Base-by-base conservation (phyloP, 495 filamentous ascomycete genomes). In the Daldinia caldariorum region DNA sequence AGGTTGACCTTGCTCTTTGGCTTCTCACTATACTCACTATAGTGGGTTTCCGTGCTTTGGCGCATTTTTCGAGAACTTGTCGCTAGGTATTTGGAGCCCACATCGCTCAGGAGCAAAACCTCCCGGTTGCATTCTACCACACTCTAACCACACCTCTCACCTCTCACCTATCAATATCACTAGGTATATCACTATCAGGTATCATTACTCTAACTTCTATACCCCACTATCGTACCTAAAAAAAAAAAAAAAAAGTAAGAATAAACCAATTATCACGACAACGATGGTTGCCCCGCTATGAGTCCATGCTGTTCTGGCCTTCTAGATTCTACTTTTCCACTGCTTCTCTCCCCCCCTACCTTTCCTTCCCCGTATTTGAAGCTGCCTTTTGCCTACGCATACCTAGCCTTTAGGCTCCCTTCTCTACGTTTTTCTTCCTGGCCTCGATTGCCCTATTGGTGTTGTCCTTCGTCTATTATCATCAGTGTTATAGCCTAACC, bases 101-200 rank as follows among this genome's bases (percentile, higher is more conserved):
- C 68, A 53, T 61, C 22, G 31, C 61, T 18, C 45, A 72, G 71
- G 74, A 75, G 74, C 72, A 75, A 77, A 75, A 63, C 67, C 70
- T 75, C 72, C 72, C 63, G 69, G 59, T 73, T 66, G 51, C 69
- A 73, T 66, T 45, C 63, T n/a, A n/a, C n/a, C n/a, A n/a, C n/a
- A n/a, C n/a, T n/a, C n/a, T n/a, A n/a, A 51, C 69, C 49, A 58
- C 37, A 51, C 43, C 49, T 61, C 26, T 41, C 37, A 51, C 43
- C 49, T 61, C 26, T 41, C 20, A 14, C 56, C 58, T 47, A 65
- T 58, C 62, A 65, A 22, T 57, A 66, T 59, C 56, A 45, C 58
- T 47, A 65, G 51, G 53, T 58, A 22, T 57, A 66, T 59, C 56
- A 45, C 41, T 45, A 65, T 58, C 67, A 61, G 31, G 67, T 73